Evolutionary conservation across 169 alveolate genomes (phyloP).

Genomic region (Plasmodium billcollinsi): DNA sequence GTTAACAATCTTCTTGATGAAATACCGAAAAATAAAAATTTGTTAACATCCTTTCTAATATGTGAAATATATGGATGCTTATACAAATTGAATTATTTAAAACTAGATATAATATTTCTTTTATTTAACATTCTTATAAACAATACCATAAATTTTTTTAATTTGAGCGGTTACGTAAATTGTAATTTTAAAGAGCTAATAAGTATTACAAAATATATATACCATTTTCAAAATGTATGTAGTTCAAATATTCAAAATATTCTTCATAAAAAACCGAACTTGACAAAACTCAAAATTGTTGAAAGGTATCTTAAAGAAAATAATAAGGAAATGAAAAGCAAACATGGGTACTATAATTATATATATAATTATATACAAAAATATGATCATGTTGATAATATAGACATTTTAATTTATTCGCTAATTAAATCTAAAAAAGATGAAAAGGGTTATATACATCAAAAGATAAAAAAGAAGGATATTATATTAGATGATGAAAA

Average conservation of each 20-base stretch:
- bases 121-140: slow-evolving; percentile 38
- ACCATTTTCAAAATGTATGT: slow-evolving; percentile 52
- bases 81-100: slow-evolving; percentile 43
- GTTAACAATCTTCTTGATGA: slow-evolving; percentile 48
- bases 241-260: slow-evolving; percentile 48
- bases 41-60: slow-evolving; percentile 34
- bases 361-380: slow-evolving; percentile 41
- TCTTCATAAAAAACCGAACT: slow-evolving; percentile 11
- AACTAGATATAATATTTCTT: slow-evolving; percentile 24
- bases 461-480: background rate
- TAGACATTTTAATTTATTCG: slow-evolving; percentile 50
- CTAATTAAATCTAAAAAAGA: slow-evolving; percentile 10
- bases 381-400: slow-evolving; percentile 28
- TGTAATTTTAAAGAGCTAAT: slow-evolving; percentile 55
- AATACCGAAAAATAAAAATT: slow-evolving; percentile 29
- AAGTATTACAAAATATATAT: slow-evolving; percentile 36
- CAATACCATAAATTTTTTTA: slow-evolving; percentile 39
- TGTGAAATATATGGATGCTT: slow-evolving; percentile 57
- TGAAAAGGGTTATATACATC: background rate
- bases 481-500: background rate
- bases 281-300: slow-evolving; percentile 13
- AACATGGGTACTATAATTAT: slow-evolving; percentile 2
- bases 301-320: slow-evolving; percentile 38
- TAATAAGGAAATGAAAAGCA: background rate
- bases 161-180: slow-evolving; percentile 58